Evolutionary conservation across 177 flowering plant species (phyloP), one percentile per base, ranked within the genome.

Genomic region (Vitis hybrid): DNA sequence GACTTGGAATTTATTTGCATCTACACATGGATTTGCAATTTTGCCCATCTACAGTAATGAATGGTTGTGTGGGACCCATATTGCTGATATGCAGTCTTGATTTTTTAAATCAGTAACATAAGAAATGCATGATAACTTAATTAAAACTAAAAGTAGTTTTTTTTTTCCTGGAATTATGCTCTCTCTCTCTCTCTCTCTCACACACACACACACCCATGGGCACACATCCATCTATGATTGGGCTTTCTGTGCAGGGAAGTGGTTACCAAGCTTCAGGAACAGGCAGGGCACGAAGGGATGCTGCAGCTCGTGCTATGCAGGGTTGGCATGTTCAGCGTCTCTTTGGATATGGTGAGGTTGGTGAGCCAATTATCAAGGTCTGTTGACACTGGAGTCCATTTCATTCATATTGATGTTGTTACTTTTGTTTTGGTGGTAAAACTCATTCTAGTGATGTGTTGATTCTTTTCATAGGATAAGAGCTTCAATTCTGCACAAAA

Each of bases 241-340:
- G 26, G 10, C 7, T 68, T 56, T 14, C 22, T 58, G 48, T 71
- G 50, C 82, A 89, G 92, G 76, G 60, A 11, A 77, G 72, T 75
- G 76, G 80, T 58, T 73, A 73, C 58, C 89, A 85, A 79, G 80
- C 86, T n/a, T 68, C 87, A 51, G 94, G 88, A 67, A 82, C 95
- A 64, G 93, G 95, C 62, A 80, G 97, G 83, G 92, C 88, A 65
- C 80, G 94, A 66, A 88, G 97, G 71, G 97, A 90, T 86, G 88
- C 98, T 71, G 97, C 98, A 64, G 90, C 93, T 71, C 98, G 98
- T 78, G 98, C 98, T 68, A 90, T 90, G 94, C 94, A 94, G 68
- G 97, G 95, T 49, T 94, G 98, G 98, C 93, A 93, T 70, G 78
- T 87, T 53, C 91, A 85, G 72, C 94, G 90, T 49, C 85, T 79